A percentile compares a stretch with the other conserved stretches of the same genome.
These are phyloP conservation scores for Bothriochloa decipiens DNA, from an alignment of 176 grass and related monocot species.

Conservation along the genomic window DNA sequence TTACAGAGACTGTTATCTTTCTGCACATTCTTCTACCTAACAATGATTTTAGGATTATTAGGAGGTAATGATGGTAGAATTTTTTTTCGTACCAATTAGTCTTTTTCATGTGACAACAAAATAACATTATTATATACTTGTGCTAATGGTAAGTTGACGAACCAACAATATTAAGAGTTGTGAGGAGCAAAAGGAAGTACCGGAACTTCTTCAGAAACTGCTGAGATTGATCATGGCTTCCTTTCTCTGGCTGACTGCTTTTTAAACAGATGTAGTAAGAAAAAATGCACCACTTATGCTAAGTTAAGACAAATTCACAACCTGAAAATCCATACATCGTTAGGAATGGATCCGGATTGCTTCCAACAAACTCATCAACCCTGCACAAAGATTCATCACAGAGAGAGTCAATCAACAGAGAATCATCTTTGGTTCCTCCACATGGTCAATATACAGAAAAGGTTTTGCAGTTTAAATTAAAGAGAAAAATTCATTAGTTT, in stretches of 20 bases:
- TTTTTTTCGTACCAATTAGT: background rate
- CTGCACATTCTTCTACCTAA: background rate
- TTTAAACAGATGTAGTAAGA: conserved; percentile 47
- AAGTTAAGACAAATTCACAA: conserved; percentile 43
- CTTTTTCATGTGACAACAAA: background rate
- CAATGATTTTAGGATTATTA: background rate
- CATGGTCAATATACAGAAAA: background rate
- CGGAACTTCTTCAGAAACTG: conserved; percentile 42
- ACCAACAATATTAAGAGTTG: background rate
- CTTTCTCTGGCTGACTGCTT: conserved; percentile 45
- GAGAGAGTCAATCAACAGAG: conserved; percentile 8
- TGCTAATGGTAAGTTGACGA: background rate
- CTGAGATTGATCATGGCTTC: conserved; percentile 29
- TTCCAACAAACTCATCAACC: conserved; percentile 61
- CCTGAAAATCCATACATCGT: conserved; percentile 63
- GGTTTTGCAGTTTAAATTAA: background rate
- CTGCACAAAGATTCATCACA: conserved; percentile 37
- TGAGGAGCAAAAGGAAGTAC: conserved; percentile 13
- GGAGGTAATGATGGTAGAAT: background rate
- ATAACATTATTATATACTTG: background rate
- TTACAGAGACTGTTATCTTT: background rate
- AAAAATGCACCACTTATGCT: background rate
- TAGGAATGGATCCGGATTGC: conserved; percentile 58
- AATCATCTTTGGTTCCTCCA: background rate
- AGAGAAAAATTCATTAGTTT: background rate